A percentile compares a stretch with the other conserved stretches of the same genome.
phyloP scores from a whole-genome alignment of 192 early-diverging fungal genomes.

The Entophlyctis helioformis region DNA sequence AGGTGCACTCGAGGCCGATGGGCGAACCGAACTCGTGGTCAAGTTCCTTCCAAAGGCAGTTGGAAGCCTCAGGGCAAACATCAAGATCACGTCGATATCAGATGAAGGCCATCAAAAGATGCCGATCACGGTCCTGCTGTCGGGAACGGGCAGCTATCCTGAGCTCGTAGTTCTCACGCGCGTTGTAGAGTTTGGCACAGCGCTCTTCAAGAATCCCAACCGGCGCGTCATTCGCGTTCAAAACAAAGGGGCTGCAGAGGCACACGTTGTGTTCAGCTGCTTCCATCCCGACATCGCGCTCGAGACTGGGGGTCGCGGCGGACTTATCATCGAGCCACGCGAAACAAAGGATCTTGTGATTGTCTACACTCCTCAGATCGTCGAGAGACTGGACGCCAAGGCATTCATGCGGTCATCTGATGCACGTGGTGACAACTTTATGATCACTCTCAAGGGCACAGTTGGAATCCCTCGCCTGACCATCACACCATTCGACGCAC shows the following conservation, averaged over 20 bases:
- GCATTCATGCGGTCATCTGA: constrained; percentile 41
- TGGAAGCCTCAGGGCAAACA: constrained; percentile 17
- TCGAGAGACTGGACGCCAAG: constrained; percentile 38
- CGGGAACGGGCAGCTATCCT: constrained; percentile 41
- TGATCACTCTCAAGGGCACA: constrained; percentile 30
- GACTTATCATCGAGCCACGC: constrained; percentile 17
- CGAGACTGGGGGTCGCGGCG: constrained; percentile 10
- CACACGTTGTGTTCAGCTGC: constrained; percentile 36
- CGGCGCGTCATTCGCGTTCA: constrained; percentile 24
- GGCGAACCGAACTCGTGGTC: constrained; percentile 24
- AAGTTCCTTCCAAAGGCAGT: constrained; percentile 27
- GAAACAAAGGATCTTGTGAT: constrained; percentile 28
- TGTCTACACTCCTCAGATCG: constrained; percentile 34
- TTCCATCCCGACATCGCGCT: constrained; percentile 32
- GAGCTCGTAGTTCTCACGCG: constrained; percentile 38
- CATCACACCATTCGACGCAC: constrained; percentile 20
- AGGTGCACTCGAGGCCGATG: constrained; percentile 39
- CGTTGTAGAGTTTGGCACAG: constrained; percentile 42
- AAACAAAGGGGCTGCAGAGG: constrained; percentile 47
- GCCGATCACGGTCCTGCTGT: constrained; percentile 17
- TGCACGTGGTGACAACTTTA: constrained; percentile 39
- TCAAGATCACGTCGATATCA: constrained; percentile 18
- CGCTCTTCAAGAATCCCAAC: constrained; percentile 36
- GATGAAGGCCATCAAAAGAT: constrained; percentile 2
- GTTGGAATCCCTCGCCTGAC: constrained; percentile 44